phyloP scores from a whole-genome alignment of 2,329 filamentous ascomycete genomes.

The Claviceps fusiformis region DNA sequence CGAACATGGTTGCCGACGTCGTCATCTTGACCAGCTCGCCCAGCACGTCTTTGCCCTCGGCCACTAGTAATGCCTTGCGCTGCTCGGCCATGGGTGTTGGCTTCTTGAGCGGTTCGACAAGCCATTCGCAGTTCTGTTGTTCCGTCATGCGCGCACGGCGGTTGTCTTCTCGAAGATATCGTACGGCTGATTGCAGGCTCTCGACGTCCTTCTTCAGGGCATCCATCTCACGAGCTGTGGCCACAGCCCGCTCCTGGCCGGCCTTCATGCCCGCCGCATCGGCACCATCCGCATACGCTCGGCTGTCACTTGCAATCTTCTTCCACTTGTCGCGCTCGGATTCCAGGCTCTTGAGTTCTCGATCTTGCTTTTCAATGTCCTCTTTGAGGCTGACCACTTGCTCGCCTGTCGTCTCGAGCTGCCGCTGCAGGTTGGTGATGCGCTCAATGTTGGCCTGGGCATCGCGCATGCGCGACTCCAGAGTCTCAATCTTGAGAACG shows the following conservation, averaged over 20 bases:
- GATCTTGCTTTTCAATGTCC: slow-evolving; percentile 53
- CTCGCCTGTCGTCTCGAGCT: slow-evolving; percentile 39
- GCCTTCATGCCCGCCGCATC: slow-evolving; percentile 38
- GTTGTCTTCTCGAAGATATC: slow-evolving; percentile 56
- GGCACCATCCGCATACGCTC: slow-evolving; percentile 39
- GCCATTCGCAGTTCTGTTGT: slow-evolving; percentile 44
- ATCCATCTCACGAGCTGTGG: slow-evolving; percentile 61
- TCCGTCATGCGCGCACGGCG: slow-evolving; percentile 45
- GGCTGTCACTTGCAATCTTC: slow-evolving; percentile 51
- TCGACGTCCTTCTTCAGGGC: slow-evolving; percentile 55
- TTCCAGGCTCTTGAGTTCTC: slow-evolving; percentile 51
- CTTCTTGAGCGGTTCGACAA: slow-evolving; percentile 43
- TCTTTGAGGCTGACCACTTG: slow-evolving; percentile 42
- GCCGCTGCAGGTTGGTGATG: slow-evolving; percentile 50
- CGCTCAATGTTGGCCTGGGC: slow-evolving; percentile 62
- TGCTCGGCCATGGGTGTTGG: slow-evolving; percentile 31
- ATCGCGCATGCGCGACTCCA: slow-evolving; percentile 77
- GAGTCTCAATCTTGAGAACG: slow-evolving; percentile 83
- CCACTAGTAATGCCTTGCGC: slow-evolving; percentile 36
- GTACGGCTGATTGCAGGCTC: slow-evolving; percentile 49
- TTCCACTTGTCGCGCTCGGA: slow-evolving; percentile 57
- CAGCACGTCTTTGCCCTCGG: slow-evolving; percentile 51
- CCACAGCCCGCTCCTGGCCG: slow-evolving; percentile 52
- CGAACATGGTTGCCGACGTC: slow-evolving; percentile 40
- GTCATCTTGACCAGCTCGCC: slow-evolving; percentile 52